Base-by-base conservation (phyloP, 1,139 yeast genomes). In the Keqinozyma sinolaborantium region DNA sequence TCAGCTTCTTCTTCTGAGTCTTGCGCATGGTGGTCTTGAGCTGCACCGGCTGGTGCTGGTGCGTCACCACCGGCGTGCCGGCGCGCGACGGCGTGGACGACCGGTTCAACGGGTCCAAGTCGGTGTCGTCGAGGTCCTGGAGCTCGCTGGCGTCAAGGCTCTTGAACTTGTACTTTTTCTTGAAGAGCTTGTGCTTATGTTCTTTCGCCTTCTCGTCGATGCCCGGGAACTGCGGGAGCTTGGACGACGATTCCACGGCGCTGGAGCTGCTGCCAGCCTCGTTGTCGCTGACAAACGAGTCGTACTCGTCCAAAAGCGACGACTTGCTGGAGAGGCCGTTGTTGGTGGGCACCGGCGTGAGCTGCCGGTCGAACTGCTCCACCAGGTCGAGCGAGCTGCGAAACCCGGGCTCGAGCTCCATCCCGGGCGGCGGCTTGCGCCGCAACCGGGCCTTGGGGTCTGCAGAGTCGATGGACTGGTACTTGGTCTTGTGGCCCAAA, bases 11-110 rank as follows among this genome's bases (percentile, higher is more conserved):
- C 34, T 57, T 62, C 44, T 68, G 71, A 29, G 71, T 70, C 41
- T 77, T 77, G 32, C 95, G 65, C 80, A 86, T 74, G 2, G 95
- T 83, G 1, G 84, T 75, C 42, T 70, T 72, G 40, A 79, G 64
- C 30, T 70, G 73, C 3, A 77, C 70, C 1, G 61, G 55, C 30
- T 50, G 56, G 5, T 38, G 45, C 23, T 39, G 52, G 31, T 42
- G 55, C 9, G 38, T 34, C 8, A 34, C 16, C 14, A 38, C 25
- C 5, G 43, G 50, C 10, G 51, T 38, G 3, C 37, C 24, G 11
- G 52, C 50, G 9, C 48, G 39, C 9, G 49, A 39, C 6, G 44
- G 30, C 13, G 44, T 31, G 18, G 46, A 35, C 9, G 48, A 36
- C 3, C 31, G 28, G 10, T 24, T 33, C 21, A 28, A 29, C 11